Evolutionary conservation across 164 flowering plant species (phyloP), one percentile per base, ranked within the genome.

Genomic region (Akebia trifoliata): DNA sequence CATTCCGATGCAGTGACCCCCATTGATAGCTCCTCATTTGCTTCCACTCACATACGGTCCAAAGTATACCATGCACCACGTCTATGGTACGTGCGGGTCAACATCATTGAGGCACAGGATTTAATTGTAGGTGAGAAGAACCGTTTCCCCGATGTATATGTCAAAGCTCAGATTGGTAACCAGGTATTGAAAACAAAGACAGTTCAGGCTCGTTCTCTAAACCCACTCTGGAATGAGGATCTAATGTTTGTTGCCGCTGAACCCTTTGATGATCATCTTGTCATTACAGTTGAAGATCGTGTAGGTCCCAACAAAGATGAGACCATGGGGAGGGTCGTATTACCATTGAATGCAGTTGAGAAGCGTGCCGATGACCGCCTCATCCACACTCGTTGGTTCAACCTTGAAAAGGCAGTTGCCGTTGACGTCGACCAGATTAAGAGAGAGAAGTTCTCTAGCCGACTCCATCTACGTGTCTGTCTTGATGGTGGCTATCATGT

Each of bases 401-500:
- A 80, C 72, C 78, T 91, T 31, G 92, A 91, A 61, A 87, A 83
- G 80, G 87, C 89, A 1, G 74, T 73, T 47, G 73, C 64, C 26
- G 73, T 86, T 31, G 97, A 91, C 64, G 76, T 83, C 0, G 91
- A 90, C 61, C 91, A 84, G 72, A 55, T 86, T 54, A 91, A 87
- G 69, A 86, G 72, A 60, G 96, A 84, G 14, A 86, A 83, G 60
- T 87, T 91, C 68, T 77, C 97, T 0, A 87, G 83, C 59, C 64
- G 75, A 36, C 72, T 87, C 64, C 91, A 85, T 66, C 79, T 90
- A 11, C 80, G 90, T 48, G 74, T 87, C 10, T 86, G 95, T 61
- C 73, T 91, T 10, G 96, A 92, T 69, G 96, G 98, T 62, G 98
- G 98, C 0, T 92, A 92, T 59, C 98, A 92, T 71, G 98, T 92